A percentile compares a stretch with the other conserved stretches of the same genome.
Conservation (phyloP, 164 flowering plant genomes). For the Berberis vulgaris region DNA sequence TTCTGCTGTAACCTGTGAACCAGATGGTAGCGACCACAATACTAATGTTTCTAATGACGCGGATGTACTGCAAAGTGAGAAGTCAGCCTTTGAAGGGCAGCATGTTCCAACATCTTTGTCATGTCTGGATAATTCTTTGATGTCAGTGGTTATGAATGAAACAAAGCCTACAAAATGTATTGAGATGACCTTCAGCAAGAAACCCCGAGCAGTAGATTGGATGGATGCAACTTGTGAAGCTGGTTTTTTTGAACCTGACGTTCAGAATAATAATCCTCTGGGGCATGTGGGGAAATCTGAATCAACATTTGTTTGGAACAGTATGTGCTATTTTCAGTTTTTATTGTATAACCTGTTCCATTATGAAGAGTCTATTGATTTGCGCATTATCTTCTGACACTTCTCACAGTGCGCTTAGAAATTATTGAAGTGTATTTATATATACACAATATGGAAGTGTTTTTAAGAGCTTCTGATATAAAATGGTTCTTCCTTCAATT, state of each 20-base stretch:
- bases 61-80: constrained; percentile 7
- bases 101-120: not conserved
- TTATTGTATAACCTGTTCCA: not conserved
- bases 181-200: constrained; percentile 38
- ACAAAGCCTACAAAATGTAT: constrained; percentile 16
- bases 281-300: constrained; percentile 10
- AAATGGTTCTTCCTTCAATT: too few relatives aligned
- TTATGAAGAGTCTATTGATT: too few relatives aligned
- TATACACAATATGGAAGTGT: too few relatives aligned
- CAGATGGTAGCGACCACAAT: constrained; percentile 10
- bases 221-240: constrained; percentile 12
- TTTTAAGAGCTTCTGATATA: too few relatives aligned
- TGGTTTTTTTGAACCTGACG: not conserved
- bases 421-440: too few relatives aligned
- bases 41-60: constrained; percentile 5
- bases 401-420: too few relatives aligned
- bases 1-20: not conserved
- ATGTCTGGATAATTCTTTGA: not conserved
- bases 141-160: not conserved
- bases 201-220: constrained; percentile 32
- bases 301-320: not conserved
- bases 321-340: constrained; percentile 3
- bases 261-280: constrained; percentile 1
- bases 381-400: too few relatives aligned
- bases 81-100: not conserved